These are phyloP conservation scores for Suhomyces xylopsoci DNA, from an alignment of 805 yeast genomes.

Conservation along the genomic window DNA sequence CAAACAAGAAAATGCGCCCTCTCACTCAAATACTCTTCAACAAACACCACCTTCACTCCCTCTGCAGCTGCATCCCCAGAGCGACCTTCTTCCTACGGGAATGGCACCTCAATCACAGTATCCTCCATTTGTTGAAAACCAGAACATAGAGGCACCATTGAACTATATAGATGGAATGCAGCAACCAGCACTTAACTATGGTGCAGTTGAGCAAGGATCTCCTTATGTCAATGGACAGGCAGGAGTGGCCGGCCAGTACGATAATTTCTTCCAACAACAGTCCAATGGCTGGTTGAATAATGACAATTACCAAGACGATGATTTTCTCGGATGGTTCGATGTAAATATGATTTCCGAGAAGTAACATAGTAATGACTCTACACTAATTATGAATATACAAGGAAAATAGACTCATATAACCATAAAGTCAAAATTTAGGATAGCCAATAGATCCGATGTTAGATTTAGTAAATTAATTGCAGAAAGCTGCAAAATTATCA, in stretches of 20 bases:
- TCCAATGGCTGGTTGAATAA: slow-evolving; percentile 84
- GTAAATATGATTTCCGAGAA: slow-evolving; percentile 42
- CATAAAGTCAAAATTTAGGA: too few relatives aligned
- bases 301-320: slow-evolving; percentile 59
- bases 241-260: slow-evolving; percentile 33
- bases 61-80: slow-evolving; percentile 5
- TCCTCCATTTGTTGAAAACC: slow-evolving; percentile 3
- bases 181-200: not conserved
- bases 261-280: slow-evolving; percentile 73
- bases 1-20: not conserved
- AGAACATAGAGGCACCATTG: not conserved
- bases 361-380: not conserved
- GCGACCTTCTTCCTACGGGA: not conserved
- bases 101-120: not conserved
- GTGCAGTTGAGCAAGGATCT: slow-evolving; percentile 1
- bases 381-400: not conserved
- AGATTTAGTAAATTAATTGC: not conserved
- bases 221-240: slow-evolving; percentile 1
- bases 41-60: slow-evolving; percentile 6
- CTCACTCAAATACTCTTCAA: not conserved
- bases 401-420: too few relatives aligned
- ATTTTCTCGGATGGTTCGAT: slow-evolving; percentile 92
- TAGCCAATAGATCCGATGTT: too few relatives aligned
- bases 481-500: not conserved
- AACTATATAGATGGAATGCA: slow-evolving; percentile 1